Conservation (phyloP, 1,139 yeast genomes). For the Zygosaccharomyces pseudobailii region DNA sequence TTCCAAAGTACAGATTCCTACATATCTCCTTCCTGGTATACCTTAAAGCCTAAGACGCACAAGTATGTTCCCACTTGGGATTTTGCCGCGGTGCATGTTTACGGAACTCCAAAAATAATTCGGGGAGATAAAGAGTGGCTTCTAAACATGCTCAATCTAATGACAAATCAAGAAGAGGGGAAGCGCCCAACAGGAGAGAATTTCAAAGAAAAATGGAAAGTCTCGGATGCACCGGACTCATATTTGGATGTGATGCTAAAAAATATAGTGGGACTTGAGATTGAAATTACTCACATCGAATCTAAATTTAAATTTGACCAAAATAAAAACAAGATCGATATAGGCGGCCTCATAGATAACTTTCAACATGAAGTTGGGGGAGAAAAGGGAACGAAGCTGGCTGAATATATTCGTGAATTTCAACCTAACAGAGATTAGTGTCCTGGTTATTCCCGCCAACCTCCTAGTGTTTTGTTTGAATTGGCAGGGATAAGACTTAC, state of each 20-base stretch:
- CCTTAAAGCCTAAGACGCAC: conserved; percentile 52
- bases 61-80: conserved; percentile 74
- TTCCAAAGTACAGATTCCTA: conserved; percentile 55
- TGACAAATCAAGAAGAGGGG: conserved; percentile 49
- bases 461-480: too few species aligned
- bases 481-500: too few species aligned
- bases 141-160: conserved; percentile 41
- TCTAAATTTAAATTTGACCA: conserved; percentile 64
- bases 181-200: conserved; percentile 28
- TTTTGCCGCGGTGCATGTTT: conserved; percentile 56
- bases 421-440: too few species aligned
- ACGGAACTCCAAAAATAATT: conserved; percentile 49
- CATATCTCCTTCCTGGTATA: conserved; percentile 59
- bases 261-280: conserved; percentile 56
- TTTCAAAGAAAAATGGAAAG: conserved; percentile 46
- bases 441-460: too few species aligned
- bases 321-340: conserved; percentile 41
- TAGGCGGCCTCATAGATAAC: conserved; percentile 52
- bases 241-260: conserved; percentile 45
- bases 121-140: conserved; percentile 45
- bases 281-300: conserved; percentile 47
- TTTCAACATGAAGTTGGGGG: conserved; percentile 28
- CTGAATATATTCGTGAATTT: conserved; percentile 6
- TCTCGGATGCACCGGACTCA: conserved; percentile 53
- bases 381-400: conserved; percentile 18